phyloP scores from a whole-genome alignment of 2,329 filamentous ascomycete genomes.

The Calonectria pteridis region DNA sequence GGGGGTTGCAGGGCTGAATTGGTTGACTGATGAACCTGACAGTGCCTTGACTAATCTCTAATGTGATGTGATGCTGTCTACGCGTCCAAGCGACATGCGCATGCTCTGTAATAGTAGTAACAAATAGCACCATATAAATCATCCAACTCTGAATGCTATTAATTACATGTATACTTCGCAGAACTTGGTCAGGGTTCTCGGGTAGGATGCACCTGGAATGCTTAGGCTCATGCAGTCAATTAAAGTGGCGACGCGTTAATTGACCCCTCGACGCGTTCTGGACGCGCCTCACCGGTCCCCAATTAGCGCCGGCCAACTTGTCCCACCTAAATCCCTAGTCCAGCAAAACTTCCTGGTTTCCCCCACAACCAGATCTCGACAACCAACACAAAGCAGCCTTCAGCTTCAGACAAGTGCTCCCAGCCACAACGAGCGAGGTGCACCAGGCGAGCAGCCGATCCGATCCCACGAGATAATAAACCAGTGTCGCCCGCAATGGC shows the following conservation, averaged over 20 bases:
- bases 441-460: slow-evolving; percentile 5
- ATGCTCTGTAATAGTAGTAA: background rate
- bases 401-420: background rate
- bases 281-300: slow-evolving; percentile 43
- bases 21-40: no score
- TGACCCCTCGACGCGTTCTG: slow-evolving; percentile 47
- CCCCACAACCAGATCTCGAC: slow-evolving; percentile 32
- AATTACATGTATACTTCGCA: background rate
- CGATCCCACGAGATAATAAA: background rate
- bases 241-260: slow-evolving; percentile 50
- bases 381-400: slow-evolving; percentile 1
- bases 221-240: slow-evolving; percentile 52
- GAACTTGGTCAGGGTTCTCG: no score
- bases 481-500: slow-evolving; percentile 53
- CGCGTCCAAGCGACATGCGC: background rate
- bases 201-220: no score
- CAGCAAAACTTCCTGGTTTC: slow-evolving; percentile 37
- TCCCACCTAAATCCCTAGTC: slow-evolving; percentile 36
- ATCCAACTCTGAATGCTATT: background rate
- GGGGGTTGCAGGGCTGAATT: background rate
- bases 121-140: background rate
- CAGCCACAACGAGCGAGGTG: background rate
- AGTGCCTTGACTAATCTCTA: background rate
- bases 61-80: background rate
- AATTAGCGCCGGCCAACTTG: slow-evolving; percentile 27